Base-by-base conservation (phyloP, 2,329 filamentous ascomycete species). In the Mycocentrospora acerina region DNA sequence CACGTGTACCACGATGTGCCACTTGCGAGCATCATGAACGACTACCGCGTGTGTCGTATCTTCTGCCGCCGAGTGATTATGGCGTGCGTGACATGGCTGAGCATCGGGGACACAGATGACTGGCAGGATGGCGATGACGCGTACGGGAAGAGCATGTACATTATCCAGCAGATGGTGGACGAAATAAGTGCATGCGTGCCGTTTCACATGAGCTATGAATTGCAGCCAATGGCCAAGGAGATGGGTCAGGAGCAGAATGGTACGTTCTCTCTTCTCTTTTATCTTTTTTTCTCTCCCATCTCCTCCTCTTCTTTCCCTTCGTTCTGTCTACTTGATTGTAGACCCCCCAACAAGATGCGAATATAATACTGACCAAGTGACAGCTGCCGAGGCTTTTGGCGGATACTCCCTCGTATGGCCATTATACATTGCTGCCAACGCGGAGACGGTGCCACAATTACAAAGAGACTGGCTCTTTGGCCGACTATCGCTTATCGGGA, bases 371-470 rank as follows among this genome's bases (percentile, higher is more conserved):
- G 19, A 22, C 19, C n/a, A 22, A 22, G 5, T 5, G 9, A 24
- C 28, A 67, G 67, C 66, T 25, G 62, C 66, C 2, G 63, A 67
- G 55, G 66, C 63, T 0, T 62, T 62, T 28, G 68, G 68, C 9
- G 67, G 61, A 7, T 71, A 69, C 48, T 64, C 64, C 10, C 53
- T 69, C 34, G 64, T 69, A 3, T 70, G 67, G 67, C 68, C 68
- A 3, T 51, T 71, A 2, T 70, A 66, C 32, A 65, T 70, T 12
- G 60, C 62, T 6, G 57, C 61, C 7, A 67, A 68, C 26, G 60
- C 67, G 0, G 63, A 68, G 19, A 63, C 55, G 0, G 54, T 70
- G 5, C 55, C 66, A 1, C 56, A 63, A 32, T 45, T 44, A 6
- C 68, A 71, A 37, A 55, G 60, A 13, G 54, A 63, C 24, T 71